Evolutionary conservation across 331 rosid genomes (phyloP).

Genomic region (Acacia concinna): DNA sequence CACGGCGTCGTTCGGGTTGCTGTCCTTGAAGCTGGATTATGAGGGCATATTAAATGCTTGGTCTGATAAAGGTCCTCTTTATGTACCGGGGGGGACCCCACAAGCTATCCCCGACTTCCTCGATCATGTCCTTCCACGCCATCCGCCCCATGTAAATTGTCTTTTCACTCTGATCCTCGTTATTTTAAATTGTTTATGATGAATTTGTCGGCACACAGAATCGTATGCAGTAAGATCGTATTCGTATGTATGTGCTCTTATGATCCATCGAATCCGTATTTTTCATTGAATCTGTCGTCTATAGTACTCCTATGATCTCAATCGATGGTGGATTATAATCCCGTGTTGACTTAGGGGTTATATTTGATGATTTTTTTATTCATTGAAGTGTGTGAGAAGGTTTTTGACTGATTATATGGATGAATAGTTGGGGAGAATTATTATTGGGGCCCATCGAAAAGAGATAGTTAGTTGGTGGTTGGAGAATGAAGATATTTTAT

Average conservation of each 20-base stretch:
- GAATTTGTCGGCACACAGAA: background rate
- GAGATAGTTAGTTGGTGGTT: conserved; percentile 8
- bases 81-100: conserved; percentile 51
- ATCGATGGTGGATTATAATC: background rate
- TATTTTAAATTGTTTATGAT: background rate
- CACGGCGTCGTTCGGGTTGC: conserved; percentile 32
- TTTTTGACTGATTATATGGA: background rate
- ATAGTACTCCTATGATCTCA: background rate
- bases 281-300: background rate
- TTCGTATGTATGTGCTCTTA: background rate
- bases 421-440: background rate
- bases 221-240: background rate
- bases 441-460: background rate
- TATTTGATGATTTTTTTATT: background rate
- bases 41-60: conserved; percentile 81
- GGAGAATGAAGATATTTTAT: conserved; percentile 2
- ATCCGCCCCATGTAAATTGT: conserved; percentile 36
- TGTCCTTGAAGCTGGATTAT: conserved; percentile 82
- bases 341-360: background rate
- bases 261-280: background rate
- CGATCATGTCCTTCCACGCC: conserved; percentile 8
- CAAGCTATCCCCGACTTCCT: conserved; percentile 61
- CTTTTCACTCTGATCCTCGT: background rate
- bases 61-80: conserved; percentile 83
- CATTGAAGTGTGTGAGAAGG: background rate